Evolutionary conservation across 345 rosid species (phyloP).

Genomic region (Melaleuca quinquenervia): DNA sequence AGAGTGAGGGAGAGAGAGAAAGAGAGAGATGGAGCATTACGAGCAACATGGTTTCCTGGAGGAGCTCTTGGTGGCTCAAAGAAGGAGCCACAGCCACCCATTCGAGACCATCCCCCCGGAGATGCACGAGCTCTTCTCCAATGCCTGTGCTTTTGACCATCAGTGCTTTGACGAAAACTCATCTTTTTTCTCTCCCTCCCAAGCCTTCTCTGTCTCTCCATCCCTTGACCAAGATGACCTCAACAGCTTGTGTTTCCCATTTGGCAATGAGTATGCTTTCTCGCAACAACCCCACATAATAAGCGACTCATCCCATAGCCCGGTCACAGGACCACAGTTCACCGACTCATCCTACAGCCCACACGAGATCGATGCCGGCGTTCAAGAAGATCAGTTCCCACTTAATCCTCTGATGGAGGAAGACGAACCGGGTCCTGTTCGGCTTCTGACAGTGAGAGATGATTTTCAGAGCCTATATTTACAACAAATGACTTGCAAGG

Average conservation of each 20-base stretch:
- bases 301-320: not conserved
- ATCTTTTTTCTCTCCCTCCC: not conserved
- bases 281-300: not conserved
- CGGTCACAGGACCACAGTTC: not conserved
- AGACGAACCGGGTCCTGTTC: constrained; percentile 15
- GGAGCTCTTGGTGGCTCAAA: constrained; percentile 5
- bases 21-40: constrained; percentile 15
- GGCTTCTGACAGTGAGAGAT: constrained; percentile 7
- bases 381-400: not conserved
- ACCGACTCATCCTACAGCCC: constrained; percentile 3
- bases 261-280: not conserved
- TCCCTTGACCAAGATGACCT: not conserved
- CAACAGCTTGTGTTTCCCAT: not conserved
- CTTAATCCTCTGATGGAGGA: constrained; percentile 10
- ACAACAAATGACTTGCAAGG: constrained; percentile 14
- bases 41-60: constrained; percentile 19
- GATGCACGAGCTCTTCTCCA: constrained; percentile 5
- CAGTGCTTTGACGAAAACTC: not conserved
- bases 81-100: not conserved
- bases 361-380: not conserved
- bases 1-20: not conserved
- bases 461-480: not conserved
- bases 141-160: not conserved
- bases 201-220: not conserved
- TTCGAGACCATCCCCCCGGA: constrained; percentile 7